A percentile compares a stretch with the other conserved stretches of the same genome.
phyloP scores from a whole-genome alignment of 73 alveolate genomes.

The Durusdinium trenchii region DNA sequence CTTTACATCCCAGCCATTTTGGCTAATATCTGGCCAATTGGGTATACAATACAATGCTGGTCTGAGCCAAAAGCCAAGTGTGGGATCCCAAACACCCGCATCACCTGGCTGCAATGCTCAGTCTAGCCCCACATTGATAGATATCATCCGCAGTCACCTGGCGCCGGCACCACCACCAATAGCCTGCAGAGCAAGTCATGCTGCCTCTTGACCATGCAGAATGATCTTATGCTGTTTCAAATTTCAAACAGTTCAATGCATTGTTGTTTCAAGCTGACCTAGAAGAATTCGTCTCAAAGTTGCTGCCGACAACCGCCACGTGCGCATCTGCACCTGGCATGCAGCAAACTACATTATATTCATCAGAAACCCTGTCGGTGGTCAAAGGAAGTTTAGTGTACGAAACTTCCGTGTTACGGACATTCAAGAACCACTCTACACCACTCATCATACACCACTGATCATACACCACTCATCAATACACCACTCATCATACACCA shows the following conservation, averaged over 20 bases:
- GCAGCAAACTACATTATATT: background rate
- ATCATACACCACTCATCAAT: too few species aligned
- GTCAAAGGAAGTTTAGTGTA: too few species aligned
- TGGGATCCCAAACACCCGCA: constrained; percentile 23
- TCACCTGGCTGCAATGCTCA: background rate
- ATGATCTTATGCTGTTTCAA: too few species aligned
- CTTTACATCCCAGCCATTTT: background rate
- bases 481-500: too few species aligned
- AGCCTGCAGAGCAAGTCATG: background rate
- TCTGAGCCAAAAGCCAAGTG: background rate
- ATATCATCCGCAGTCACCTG: constrained; percentile 11
- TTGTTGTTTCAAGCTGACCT: background rate
- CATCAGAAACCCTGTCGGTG: too few species aligned
- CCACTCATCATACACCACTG: too few species aligned
- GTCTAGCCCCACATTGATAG: too few species aligned
- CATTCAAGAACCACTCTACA: too few species aligned
- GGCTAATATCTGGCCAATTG: background rate
- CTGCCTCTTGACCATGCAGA: background rate
- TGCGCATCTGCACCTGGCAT: constrained; percentile 55
- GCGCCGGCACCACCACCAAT: constrained; percentile 27
- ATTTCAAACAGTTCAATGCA: background rate
- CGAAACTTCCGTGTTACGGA: too few species aligned
- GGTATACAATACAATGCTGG: background rate
- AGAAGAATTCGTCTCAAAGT: constrained; percentile 59
- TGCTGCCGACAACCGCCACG: constrained; percentile 64